Percentiles rank a stretch among this genome's conserved stretches.
These are phyloP conservation scores for Linanthus parryae DNA, from an alignment of 148 eudicot species.

Conservation along the genomic window DNA sequence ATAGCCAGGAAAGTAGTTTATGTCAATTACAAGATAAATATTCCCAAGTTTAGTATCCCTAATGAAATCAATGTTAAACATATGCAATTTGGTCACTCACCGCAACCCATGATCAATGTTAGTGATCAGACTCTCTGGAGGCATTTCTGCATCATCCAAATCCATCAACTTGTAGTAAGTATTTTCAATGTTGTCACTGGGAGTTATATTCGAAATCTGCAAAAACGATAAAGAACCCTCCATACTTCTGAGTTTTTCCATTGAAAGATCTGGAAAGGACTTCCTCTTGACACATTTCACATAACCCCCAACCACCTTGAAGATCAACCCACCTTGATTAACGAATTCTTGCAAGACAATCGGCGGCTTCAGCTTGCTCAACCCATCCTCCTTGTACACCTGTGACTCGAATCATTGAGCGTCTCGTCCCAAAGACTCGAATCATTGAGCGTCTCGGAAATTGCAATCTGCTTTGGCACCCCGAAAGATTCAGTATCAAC, in stretches of 20 bases:
- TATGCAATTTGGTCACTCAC: constrained; percentile 36
- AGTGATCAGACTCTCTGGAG: constrained; percentile 39
- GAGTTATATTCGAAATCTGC: constrained; percentile 59
- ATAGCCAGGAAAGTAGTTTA: constrained; percentile 91
- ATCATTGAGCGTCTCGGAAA: too few relatives aligned
- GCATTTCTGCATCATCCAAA: constrained; percentile 56
- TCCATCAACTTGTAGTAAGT: constrained; percentile 39
- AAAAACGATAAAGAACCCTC: constrained; percentile 53
- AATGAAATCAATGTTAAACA: constrained; percentile 73
- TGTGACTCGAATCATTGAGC: too few relatives aligned
- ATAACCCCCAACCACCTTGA: constrained; percentile 64
- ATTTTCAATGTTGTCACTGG: constrained; percentile 37
- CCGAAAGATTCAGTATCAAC: too few relatives aligned
- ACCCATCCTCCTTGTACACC: too few relatives aligned
- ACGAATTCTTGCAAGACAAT: constrained; percentile 72
- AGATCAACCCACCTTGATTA: constrained; percentile 73
- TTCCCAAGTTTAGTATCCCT: constrained; percentile 55
- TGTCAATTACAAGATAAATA: constrained; percentile 77
- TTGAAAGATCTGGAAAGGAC: constrained; percentile 60
- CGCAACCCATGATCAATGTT: constrained; percentile 47
- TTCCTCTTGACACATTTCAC: constrained; percentile 69
- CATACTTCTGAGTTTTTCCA: constrained; percentile 35
- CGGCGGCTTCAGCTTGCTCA: constrained; percentile 55
- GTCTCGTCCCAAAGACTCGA: too few relatives aligned
- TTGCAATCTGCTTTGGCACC: too few relatives aligned